These are phyloP conservation scores for Lactuca sativa DNA, from an alignment of 129 eudicot genomes.

Conservation along the genomic window DNA sequence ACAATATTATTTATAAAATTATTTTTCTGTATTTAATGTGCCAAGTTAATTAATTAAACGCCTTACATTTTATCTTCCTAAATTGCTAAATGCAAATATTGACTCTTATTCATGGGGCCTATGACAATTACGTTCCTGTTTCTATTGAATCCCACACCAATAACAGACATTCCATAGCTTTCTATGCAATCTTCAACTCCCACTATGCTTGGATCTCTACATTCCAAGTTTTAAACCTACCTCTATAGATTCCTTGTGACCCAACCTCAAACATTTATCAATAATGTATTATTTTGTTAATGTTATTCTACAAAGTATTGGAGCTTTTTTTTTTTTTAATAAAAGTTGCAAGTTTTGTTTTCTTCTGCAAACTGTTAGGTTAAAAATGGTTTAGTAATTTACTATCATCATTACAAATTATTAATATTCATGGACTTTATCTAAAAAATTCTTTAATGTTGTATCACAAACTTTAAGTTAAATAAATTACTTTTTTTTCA, in stretches of 20 bases:
- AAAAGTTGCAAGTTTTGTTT: neutral
- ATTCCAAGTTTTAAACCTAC: neutral
- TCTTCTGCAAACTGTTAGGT: neutral
- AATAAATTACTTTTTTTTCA: neutral
- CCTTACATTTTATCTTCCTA: neutral
- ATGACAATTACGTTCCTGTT: neutral
- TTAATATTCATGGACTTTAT: neutral
- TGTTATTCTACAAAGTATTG: neutral
- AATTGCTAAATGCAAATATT: neutral
- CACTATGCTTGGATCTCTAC: slow-evolving; percentile 4
- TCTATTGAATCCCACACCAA: neutral
- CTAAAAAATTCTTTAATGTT: neutral
- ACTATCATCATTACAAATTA: slow-evolving; percentile 6
- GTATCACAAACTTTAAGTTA: neutral
- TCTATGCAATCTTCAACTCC: neutral
- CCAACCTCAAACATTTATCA: neutral
- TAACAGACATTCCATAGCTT: slow-evolving; percentile 6
- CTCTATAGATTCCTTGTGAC: slow-evolving; percentile 9
- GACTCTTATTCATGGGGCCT: slow-evolving; percentile 7
- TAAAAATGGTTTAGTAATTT: neutral
- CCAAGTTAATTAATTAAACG: neutral
- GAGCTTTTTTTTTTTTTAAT: neutral
- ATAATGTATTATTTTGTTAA: neutral
- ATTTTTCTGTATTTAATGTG: neutral
- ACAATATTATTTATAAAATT: neutral